These are phyloP conservation scores for Apiotrichum gracile DNA, from an alignment of 1,284 basidiomycete genomes.

Conservation along the genomic window DNA sequence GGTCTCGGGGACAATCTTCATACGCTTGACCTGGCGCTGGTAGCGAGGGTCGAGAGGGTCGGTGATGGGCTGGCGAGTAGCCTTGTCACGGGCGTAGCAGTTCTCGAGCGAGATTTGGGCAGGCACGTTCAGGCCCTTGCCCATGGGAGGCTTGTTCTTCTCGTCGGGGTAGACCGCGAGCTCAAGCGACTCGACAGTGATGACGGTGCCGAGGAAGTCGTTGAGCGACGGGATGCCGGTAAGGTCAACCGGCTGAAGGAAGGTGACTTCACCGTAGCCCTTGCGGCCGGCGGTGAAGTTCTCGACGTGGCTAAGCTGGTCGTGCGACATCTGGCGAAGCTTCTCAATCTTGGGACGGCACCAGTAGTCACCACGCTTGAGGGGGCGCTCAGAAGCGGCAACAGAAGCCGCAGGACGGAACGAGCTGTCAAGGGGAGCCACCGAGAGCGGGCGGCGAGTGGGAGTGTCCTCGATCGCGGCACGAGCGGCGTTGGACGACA, in stretches of 20 bases:
- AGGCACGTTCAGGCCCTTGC: slow-evolving; percentile 82
- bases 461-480: slow-evolving; percentile 20
- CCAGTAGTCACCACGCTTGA: slow-evolving; percentile 84
- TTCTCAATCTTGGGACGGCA: slow-evolving; percentile 67
- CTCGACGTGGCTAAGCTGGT: slow-evolving; percentile 62
- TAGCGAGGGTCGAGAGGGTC: slow-evolving; percentile 69
- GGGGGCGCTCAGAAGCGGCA: slow-evolving; percentile 41
- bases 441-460: slow-evolving; percentile 12
- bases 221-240: slow-evolving; percentile 75
- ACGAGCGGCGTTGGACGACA: slow-evolving; percentile 41
- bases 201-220: slow-evolving; percentile 76
- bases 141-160: slow-evolving; percentile 70
- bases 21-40: slow-evolving; percentile 71
- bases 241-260: slow-evolving; percentile 86
- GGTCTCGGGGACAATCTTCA: slow-evolving; percentile 80
- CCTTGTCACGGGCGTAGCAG: slow-evolving; percentile 88
- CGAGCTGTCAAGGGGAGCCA: neutral
- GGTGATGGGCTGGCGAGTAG: slow-evolving; percentile 82
- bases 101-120: slow-evolving; percentile 72
- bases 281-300: slow-evolving; percentile 82
- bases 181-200: slow-evolving; percentile 86
- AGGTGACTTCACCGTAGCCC: slow-evolving; percentile 85
- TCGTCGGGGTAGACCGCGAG: slow-evolving; percentile 89
- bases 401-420: slow-evolving; percentile 14
- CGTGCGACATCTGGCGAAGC: slow-evolving; percentile 60